Percentiles rank a stretch among this genome's conserved stretches.
Evolutionary conservation across 495 filamentous ascomycete genomes (phyloP).

Genomic region (Xylaria curta): DNA sequence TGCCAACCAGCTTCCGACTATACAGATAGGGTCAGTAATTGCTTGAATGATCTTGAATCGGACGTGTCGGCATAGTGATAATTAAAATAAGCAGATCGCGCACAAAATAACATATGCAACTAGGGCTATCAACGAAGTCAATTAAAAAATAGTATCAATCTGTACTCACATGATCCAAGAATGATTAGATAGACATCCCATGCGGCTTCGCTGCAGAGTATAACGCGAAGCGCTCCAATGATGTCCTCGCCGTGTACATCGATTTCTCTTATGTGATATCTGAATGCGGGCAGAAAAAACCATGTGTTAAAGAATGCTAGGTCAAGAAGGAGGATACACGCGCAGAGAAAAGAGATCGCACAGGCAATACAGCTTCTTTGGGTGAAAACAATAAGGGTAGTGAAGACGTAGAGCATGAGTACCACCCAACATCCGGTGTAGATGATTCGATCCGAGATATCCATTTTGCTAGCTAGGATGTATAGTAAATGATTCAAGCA

Average conservation of each 20-base stretch:
- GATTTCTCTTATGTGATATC: conserved; percentile 17
- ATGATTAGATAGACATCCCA: conserved; percentile 17
- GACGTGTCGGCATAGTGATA: not conserved
- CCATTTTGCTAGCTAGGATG: not conserved
- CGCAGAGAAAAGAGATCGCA: conserved; percentile 8
- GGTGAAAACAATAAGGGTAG: conserved; percentile 17
- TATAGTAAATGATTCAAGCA: not conserved
- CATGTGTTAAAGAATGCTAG: conserved; percentile 12
- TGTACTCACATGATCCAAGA: conserved; percentile 19
- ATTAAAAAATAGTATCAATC: not conserved
- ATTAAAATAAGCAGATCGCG: not conserved
- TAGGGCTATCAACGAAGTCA: not conserved
- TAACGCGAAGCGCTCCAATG: not conserved
- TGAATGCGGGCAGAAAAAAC: conserved; percentile 20
- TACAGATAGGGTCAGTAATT: not conserved
- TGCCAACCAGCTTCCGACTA: conserved; percentile 24
- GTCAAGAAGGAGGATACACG: conserved; percentile 18
- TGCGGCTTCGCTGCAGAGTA: conserved; percentile 14
- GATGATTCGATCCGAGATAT: conserved; percentile 14
- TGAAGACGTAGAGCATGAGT: conserved; percentile 8
- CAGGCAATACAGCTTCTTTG: not conserved
- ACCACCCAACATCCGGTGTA: conserved; percentile 20
- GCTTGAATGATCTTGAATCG: not conserved
- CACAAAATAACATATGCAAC: not conserved
- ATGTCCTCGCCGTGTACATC: not conserved